Evolutionary conservation across 345 rosid species (phyloP).

Genomic region (Eucalyptus caleyi): DNA sequence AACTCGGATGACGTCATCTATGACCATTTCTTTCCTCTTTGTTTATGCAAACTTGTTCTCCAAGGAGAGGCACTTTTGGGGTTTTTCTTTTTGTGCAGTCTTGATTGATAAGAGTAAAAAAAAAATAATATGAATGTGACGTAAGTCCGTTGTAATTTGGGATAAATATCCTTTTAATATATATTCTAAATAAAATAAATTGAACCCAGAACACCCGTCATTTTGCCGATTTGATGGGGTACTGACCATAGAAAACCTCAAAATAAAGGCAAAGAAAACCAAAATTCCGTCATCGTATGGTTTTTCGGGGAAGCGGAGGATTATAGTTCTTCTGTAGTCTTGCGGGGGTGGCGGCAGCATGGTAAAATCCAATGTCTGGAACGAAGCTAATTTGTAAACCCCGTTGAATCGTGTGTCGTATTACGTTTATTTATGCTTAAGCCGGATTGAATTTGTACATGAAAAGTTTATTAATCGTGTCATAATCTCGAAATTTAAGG

Average conservation of each 20-base stretch:
- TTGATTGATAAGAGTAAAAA: background rate
- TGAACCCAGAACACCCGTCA: background rate
- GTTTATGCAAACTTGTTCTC: background rate
- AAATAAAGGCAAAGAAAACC: background rate
- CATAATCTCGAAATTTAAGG: background rate
- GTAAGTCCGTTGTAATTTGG: background rate
- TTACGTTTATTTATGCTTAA: background rate
- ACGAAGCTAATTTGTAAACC: background rate
- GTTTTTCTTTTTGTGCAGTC: background rate
- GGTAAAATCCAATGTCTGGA: background rate
- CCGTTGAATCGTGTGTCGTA: background rate
- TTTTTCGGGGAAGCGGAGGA: background rate
- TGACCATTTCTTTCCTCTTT: background rate
- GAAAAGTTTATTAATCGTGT: background rate
- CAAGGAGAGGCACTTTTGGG: background rate
- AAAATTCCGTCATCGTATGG: background rate
- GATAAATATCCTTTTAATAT: background rate
- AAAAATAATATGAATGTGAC: background rate
- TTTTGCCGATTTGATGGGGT: background rate
- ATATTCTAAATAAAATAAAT: background rate
- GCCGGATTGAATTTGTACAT: background rate
- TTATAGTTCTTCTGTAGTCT: background rate
- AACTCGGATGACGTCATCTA: background rate
- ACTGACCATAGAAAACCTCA: background rate
- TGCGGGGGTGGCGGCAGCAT: background rate